A percentile compares a stretch with the other conserved stretches of the same genome.
Conservation (phyloP, 352 stramenopile species). For the Achlya hypogyna region DNA sequence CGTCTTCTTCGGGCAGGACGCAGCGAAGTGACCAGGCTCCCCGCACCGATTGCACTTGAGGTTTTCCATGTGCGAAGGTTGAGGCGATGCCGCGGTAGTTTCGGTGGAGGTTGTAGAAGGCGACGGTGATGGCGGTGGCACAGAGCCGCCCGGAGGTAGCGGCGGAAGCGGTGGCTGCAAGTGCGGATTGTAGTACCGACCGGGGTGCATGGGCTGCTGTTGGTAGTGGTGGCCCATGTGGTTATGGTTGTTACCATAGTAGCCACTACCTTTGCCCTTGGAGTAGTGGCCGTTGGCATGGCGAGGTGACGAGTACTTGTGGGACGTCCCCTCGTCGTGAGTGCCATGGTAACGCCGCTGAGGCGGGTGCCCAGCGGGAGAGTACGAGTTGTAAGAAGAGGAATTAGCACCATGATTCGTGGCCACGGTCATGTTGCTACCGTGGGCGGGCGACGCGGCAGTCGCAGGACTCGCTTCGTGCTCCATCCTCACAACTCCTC, state of each 20-base stretch:
- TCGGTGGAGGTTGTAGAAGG: constrained; percentile 10
- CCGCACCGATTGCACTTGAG: constrained; percentile 17
- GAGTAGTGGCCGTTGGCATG: background rate
- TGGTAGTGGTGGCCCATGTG: background rate
- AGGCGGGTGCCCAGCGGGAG: background rate
- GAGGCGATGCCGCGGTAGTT: background rate
- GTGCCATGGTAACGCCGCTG: constrained; percentile 2
- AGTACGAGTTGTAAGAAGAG: background rate
- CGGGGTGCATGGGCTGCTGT: constrained; percentile 1
- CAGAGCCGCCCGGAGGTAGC: constrained; percentile 40
- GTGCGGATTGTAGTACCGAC: constrained; percentile 16
- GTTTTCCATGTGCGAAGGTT: constrained; percentile 2
- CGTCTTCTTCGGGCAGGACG: background rate
- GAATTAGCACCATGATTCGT: background rate
- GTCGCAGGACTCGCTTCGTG: constrained; percentile 11
- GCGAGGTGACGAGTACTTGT: constrained; percentile 12
- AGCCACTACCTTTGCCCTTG: background rate
- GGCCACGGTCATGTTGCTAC: background rate
- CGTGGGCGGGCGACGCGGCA: background rate
- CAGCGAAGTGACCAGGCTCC: constrained; percentile 8
- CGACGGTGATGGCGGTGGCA: constrained; percentile 30
- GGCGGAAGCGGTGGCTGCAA: constrained; percentile 16
- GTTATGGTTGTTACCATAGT: background rate
- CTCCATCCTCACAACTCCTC: constrained; percentile 16
- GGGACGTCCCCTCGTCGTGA: background rate